Conservation (phyloP, 371 early-diverging fungal genomes). For the Mortierella sp. region DNA sequence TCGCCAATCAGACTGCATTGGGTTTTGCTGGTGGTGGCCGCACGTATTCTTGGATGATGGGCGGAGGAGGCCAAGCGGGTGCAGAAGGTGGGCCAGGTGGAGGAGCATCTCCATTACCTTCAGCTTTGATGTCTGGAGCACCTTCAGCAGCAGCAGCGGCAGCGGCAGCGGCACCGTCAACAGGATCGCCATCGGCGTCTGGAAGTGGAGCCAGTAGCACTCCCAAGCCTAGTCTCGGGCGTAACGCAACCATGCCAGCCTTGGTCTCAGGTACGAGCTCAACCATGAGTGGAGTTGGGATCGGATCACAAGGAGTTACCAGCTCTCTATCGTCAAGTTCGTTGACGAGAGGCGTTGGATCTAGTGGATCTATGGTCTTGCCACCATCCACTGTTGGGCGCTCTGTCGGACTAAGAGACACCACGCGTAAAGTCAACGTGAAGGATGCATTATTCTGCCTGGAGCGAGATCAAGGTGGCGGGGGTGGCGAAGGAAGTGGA, state of each 20-base stretch:
- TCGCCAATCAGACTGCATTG: conserved; percentile 78
- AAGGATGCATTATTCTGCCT: conserved; percentile 78
- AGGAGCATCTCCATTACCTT: conserved; percentile 27
- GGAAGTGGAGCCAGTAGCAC: conserved; percentile 10
- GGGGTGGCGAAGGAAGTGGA: conserved; percentile 62
- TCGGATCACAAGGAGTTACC: conserved; percentile 1
- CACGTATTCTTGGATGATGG: conserved; percentile 74
- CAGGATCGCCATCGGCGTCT: conserved; percentile 29
- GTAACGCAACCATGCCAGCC: conserved; percentile 6
- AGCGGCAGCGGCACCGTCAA: conserved; percentile 5
- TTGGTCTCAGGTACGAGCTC: background rate
- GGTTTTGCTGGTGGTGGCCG: conserved; percentile 75
- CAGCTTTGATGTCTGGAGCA: conserved; percentile 7
- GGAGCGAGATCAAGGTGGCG: conserved; percentile 73
- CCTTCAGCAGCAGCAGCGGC: conserved; percentile 4
- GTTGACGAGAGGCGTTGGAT: conserved; percentile 3
- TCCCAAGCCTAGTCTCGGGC: background rate
- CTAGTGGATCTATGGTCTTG: conserved; percentile 41
- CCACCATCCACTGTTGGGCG: conserved; percentile 51
- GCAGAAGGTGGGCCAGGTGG: conserved; percentile 17
- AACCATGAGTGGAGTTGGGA: background rate
- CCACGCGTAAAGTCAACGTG: conserved; percentile 62
- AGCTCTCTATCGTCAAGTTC: background rate
- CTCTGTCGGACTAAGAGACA: conserved; percentile 26
- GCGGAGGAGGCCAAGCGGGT: conserved; percentile 55